These are phyloP conservation scores for Naganishia onofrii DNA, from an alignment of 768 basidiomycete species.

Conservation along the genomic window DNA sequence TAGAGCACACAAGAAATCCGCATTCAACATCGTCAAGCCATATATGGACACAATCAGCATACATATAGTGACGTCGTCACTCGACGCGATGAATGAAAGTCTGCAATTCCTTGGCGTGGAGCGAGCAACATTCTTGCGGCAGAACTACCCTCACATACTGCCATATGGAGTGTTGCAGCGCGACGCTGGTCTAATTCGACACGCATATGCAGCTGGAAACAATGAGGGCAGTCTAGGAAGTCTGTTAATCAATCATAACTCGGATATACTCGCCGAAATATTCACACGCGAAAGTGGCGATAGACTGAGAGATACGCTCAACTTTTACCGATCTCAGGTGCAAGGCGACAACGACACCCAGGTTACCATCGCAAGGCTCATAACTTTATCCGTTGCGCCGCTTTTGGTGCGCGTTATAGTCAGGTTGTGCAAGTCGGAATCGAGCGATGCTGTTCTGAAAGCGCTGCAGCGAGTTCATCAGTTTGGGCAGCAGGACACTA, in stretches of 20 bases:
- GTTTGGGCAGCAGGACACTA: slow-evolving; percentile 29
- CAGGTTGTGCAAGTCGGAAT: slow-evolving; percentile 69
- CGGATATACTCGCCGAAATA: slow-evolving; percentile 38
- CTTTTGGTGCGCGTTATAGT: slow-evolving; percentile 74
- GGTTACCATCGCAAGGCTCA: slow-evolving; percentile 40
- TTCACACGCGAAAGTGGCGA: slow-evolving; percentile 30
- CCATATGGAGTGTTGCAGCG: slow-evolving; percentile 40
- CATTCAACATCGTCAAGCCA: slow-evolving; percentile 44
- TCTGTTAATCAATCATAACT: slow-evolving; percentile 28
- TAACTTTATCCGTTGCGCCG: slow-evolving; percentile 67
- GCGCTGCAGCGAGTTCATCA: slow-evolving; percentile 40
- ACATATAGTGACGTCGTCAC: slow-evolving; percentile 34
- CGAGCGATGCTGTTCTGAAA: slow-evolving; percentile 56
- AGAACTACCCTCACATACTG: slow-evolving; percentile 40
- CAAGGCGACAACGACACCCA: slow-evolving; percentile 23
- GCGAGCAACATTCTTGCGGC: slow-evolving; percentile 42
- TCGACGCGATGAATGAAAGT: slow-evolving; percentile 41
- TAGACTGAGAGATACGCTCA: slow-evolving; percentile 27
- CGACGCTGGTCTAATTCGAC: slow-evolving; percentile 23
- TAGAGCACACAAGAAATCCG: slow-evolving; percentile 39
- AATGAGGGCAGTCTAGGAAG: slow-evolving; percentile 31
- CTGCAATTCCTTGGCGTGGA: slow-evolving; percentile 42
- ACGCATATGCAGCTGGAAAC: slow-evolving; percentile 9
- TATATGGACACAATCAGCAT: slow-evolving; percentile 43
- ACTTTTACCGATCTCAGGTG: slow-evolving; percentile 17